Base-by-base conservation (phyloP, 2,329 filamentous ascomycete species). In the Incumbomyces delicatus region DNA sequence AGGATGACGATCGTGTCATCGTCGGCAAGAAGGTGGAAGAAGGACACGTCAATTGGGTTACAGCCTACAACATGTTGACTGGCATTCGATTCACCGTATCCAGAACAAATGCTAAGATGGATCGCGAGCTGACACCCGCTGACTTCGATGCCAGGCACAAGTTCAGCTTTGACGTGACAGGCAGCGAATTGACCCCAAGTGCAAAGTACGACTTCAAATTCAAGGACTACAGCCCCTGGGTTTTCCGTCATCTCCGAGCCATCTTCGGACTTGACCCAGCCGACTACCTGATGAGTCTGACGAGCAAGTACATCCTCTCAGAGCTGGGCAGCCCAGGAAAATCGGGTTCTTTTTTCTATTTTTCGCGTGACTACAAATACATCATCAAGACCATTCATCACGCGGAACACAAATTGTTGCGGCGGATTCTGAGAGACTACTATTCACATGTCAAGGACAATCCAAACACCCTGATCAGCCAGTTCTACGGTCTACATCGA, bases 131-230 rank as follows among this genome's bases (percentile, higher is more conserved):
- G 56, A 94, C 85, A 11, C 83, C 92, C 64, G 86, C 83, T 53
- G 92, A 98, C 70, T 98, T 98, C 68, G 78, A 87, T 51, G 84
- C 86, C 53, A 89, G 87, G 69, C 87, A 96, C 67, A 98, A 98
- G 71, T 95, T 94, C 62, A 95, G 89, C 39, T 98, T 98, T 74
- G 92, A 96, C 67, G 94, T 96, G 31, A 94, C 89, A 55, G 92
- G 92, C 54, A 95, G 95, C 65, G 92, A 98, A 71, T 74, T 98
- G 63, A 94, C 94, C 4, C 92, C 92, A 17, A 95, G 90, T 52
- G 89, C 92, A 57, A 96, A 98, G 69, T 98, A 98, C 72, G 92
- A 98, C 70, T 98, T 98, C 80, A 98, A 98, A 68, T 98, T 98
- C 76, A 98, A 98, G 71, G 92, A 98, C 69, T 98, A 98, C 66